These are phyloP conservation scores for Hanseniaspora sp. DNA, from an alignment of 1,139 yeast species.

Conservation along the genomic window DNA sequence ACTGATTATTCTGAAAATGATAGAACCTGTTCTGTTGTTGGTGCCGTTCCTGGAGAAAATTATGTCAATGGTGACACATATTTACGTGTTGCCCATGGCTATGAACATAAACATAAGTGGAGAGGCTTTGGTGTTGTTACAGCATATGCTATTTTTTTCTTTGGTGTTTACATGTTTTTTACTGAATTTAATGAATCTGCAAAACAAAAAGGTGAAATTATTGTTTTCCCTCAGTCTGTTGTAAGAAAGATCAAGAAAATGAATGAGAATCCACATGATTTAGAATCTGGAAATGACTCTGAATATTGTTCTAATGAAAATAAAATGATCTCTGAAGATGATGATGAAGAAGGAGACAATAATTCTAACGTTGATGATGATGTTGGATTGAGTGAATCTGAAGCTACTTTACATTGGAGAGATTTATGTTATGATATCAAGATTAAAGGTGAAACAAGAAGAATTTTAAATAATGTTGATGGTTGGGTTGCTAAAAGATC, in stretches of 20 bases:
- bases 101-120: slow-evolving; percentile 54
- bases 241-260: slow-evolving; percentile 31
- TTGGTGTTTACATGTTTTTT: slow-evolving; percentile 35
- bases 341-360: slow-evolving; percentile 12
- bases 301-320: slow-evolving; percentile 20
- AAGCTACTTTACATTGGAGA: slow-evolving; percentile 42
- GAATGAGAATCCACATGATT: slow-evolving; percentile 14
- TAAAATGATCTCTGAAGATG: slow-evolving; percentile 5
- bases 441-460: slow-evolving; percentile 42
- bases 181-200: slow-evolving; percentile 63
- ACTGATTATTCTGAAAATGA: slow-evolving; percentile 32
- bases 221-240: slow-evolving; percentile 49
- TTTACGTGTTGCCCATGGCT: slow-evolving; percentile 41
- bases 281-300: slow-evolving; percentile 24
- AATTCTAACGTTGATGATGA: slow-evolving; percentile 4
- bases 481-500: slow-evolving; percentile 64
- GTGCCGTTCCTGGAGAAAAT: slow-evolving; percentile 47
- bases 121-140: slow-evolving; percentile 64
- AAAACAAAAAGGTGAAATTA: slow-evolving; percentile 72
- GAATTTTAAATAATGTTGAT: slow-evolving; percentile 48
- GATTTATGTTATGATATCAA: slow-evolving; percentile 42
- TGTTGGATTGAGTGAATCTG: slow-evolving; percentile 17
- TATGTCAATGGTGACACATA: slow-evolving; percentile 51
- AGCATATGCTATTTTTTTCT: slow-evolving; percentile 30
- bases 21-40: slow-evolving; percentile 52